Evolutionary conservation across 2,329 filamentous ascomycete species (phyloP).

Genomic region (Nothomitra cinnamomea): DNA sequence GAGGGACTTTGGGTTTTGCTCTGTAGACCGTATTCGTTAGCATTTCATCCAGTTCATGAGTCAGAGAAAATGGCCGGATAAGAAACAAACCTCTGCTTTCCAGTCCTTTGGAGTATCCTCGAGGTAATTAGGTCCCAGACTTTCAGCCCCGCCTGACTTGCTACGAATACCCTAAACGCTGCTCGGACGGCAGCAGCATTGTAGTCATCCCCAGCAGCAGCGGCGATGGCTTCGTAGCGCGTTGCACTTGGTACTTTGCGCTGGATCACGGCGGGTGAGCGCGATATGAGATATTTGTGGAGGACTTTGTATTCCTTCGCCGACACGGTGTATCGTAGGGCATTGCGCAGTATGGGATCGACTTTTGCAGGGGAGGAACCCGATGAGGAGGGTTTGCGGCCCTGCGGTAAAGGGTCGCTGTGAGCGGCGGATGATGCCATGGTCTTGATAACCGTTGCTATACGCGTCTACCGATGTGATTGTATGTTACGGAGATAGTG

Average conservation of each 20-base stretch:
- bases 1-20: constrained; percentile 18
- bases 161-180: constrained; percentile 52
- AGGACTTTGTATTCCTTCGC: constrained; percentile 73
- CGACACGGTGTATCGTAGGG: constrained; percentile 68
- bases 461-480: too few relatives aligned
- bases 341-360: constrained; percentile 67
- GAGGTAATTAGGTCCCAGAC: constrained; percentile 28
- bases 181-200: constrained; percentile 54
- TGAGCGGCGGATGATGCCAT: too few relatives aligned
- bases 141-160: constrained; percentile 46
- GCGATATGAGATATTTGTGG: constrained; percentile 67
- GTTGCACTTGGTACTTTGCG: constrained; percentile 31
- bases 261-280: constrained; percentile 40
- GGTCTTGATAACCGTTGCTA: too few relatives aligned
- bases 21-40: background rate
- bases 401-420: background rate
- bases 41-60: background rate
- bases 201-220: constrained; percentile 37
- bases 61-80: background rate
- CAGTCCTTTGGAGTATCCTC: too few relatives aligned
- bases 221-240: constrained; percentile 32
- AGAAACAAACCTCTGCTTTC: too few relatives aligned
- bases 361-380: constrained; percentile 12
- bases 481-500: too few relatives aligned
- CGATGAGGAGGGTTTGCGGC: background rate